A percentile compares a stretch with the other conserved stretches of the same genome.
These are phyloP conservation scores for Phaeotremella fagi DNA, from an alignment of 768 basidiomycete genomes.

Conservation along the genomic window DNA sequence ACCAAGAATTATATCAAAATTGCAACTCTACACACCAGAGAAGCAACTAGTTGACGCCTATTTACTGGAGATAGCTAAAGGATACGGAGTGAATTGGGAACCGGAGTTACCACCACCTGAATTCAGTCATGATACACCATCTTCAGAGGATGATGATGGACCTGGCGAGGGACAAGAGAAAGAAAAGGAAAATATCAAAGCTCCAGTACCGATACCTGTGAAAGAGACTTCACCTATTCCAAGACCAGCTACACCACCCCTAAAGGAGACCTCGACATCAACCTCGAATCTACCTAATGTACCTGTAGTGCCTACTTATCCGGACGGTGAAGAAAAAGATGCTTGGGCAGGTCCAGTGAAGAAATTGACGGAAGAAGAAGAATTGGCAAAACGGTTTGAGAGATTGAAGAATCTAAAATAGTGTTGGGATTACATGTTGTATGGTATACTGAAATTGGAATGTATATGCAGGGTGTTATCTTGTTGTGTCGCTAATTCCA, in stretches of 20 bases:
- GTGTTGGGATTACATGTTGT: background rate
- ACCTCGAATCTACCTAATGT: background rate
- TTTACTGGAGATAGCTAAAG: constrained; percentile 80
- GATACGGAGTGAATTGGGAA: constrained; percentile 70
- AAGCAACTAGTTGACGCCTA: constrained; percentile 77
- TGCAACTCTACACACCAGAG: constrained; percentile 65
- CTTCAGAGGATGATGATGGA: constrained; percentile 32
- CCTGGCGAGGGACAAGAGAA: constrained; percentile 1
- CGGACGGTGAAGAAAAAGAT: constrained; percentile 2
- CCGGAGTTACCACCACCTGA: constrained; percentile 44
- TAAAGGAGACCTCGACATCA: constrained; percentile 1
- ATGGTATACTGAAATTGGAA: background rate
- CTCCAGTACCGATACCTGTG: constrained; percentile 61
- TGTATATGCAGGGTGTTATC: too few species aligned
- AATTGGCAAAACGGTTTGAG: constrained; percentile 73
- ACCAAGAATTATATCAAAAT: constrained; percentile 72
- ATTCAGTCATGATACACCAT: too few species aligned
- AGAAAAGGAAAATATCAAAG: constrained; percentile 40
- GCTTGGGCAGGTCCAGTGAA: constrained; percentile 1
- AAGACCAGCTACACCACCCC: constrained; percentile 6
- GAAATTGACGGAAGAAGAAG: constrained; percentile 50
- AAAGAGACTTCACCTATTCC: background rate
- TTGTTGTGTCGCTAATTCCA: too few species aligned
- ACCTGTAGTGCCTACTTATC: background rate
- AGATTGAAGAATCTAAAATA: constrained; percentile 73